Evolutionary conservation across 257 asterid genomes (phyloP).

Genomic region (Haberlea rhodopensis): DNA sequence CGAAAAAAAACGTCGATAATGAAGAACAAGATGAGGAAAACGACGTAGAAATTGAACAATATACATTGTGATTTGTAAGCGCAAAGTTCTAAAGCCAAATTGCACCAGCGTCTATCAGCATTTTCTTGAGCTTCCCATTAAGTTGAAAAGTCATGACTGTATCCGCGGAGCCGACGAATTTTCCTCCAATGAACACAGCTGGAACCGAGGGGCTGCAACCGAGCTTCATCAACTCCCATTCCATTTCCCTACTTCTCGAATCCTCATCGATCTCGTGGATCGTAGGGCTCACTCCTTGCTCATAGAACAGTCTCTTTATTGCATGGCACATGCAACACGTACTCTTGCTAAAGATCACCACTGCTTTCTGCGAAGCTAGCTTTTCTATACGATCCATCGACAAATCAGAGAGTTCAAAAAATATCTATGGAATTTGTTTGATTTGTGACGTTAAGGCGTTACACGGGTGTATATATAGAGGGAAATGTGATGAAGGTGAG

Average conservation of each 20-base stretch:
- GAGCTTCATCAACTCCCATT: slow-evolving; percentile 2
- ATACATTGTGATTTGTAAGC: background rate
- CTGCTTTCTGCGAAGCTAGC: slow-evolving; percentile 23
- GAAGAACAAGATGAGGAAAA: background rate
- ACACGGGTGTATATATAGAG: background rate
- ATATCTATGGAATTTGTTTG: background rate
- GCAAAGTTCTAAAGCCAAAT: slow-evolving; percentile 53
- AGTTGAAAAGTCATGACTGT: slow-evolving; percentile 70
- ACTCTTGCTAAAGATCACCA: slow-evolving; percentile 17
- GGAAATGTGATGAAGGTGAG: background rate
- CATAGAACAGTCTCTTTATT: slow-evolving; percentile 19
- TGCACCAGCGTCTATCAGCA: slow-evolving; percentile 86
- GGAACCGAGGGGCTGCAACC: slow-evolving; percentile 55
- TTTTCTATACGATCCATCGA: slow-evolving; percentile 38
- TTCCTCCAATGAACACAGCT: slow-evolving; percentile 67
- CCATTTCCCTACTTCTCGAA: slow-evolving; percentile 7
- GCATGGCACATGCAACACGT: slow-evolving; percentile 27
- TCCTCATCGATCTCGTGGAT: slow-evolving; percentile 24
- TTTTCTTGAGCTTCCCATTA: slow-evolving; percentile 59
- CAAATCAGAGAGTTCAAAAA: background rate
- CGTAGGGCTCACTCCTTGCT: slow-evolving; percentile 20
- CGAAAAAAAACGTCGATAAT: background rate
- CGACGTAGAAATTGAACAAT: background rate
- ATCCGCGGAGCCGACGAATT: slow-evolving; percentile 59
- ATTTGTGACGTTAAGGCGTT: background rate